Evolutionary conservation across 768 basidiomycete species (phyloP), one percentile per base, ranked within the genome.

Genomic region (Tephrocybe sp.): DNA sequence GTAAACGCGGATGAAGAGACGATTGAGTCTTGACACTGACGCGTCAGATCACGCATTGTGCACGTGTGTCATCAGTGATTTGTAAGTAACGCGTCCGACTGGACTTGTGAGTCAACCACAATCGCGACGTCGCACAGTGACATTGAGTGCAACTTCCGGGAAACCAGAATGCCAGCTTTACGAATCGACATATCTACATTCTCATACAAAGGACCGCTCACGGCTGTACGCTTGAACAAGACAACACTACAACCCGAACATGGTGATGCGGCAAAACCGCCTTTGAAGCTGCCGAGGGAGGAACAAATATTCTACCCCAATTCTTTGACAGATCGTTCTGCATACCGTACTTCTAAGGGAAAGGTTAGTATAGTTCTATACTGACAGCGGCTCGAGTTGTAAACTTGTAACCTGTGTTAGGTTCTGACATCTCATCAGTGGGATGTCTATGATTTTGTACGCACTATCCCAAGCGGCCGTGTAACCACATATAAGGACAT

Each of bases 401-500:
- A 19, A 12, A 19, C 28, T 30, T 41, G 25, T 49, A 36, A 40
- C 34, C 12, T 27, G 15, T 27, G 8, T n/a, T 54, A 83, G 82
- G 66, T 61, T 43, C 42, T 84, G 25, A 78, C 80, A 21, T 55
- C 67, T 2, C 74, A 83, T 59, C 80, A 79, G 52, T 85, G 82
- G 83, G 75, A 70, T 9, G 80, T 84, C 0, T 85, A 84, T 45
- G 83, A 85, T 57, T 76, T 76, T 50, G 60, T 71, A 4, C 57
- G 64, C 32, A 73, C 65, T 1, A 78, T 84, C 21, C 82, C 82
- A 0, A 54, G 41, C 1, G 82, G 82, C 1, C 75, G 69, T 34
- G 77, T 85, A 1, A 72, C 73, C 18, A 84, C 82, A 1, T 84
- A 84, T 55, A 82, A 82, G 51, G 70, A 75, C 21, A 68, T 86